These are phyloP conservation scores for Termitomyces sp. DNA, from an alignment of 768 basidiomycete species.

Conservation along the genomic window DNA sequence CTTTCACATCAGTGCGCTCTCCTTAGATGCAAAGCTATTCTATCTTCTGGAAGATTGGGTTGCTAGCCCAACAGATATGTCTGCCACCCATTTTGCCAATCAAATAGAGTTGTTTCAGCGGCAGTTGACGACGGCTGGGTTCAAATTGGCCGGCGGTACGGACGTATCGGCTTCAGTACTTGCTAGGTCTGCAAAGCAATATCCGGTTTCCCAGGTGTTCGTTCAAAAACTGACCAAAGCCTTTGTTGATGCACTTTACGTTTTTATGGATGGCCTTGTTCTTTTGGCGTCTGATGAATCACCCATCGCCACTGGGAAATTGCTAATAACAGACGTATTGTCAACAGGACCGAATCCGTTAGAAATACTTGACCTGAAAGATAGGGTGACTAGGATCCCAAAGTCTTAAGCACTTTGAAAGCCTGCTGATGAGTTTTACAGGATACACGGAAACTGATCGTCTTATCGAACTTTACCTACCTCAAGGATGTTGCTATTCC, in stretches of 20 bases:
- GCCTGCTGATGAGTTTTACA: conserved; percentile 23
- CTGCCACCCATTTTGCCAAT: conserved; percentile 70
- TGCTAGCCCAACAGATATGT: conserved; percentile 52
- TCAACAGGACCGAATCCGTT: conserved; percentile 41
- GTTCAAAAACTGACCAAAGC: conserved; percentile 72
- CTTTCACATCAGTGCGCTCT: not conserved
- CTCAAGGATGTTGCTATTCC: conserved; percentile 70
- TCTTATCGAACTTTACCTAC: conserved; percentile 84
- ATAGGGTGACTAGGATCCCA: conserved; percentile 41
- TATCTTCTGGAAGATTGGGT: conserved; percentile 87
- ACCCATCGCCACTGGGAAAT: conserved; percentile 36
- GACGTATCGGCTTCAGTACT: conserved; percentile 48
- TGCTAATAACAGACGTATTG: conserved; percentile 24
- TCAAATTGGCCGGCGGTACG: conserved; percentile 76
- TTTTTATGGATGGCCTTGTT: conserved; percentile 82
- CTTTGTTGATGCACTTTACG: conserved; percentile 82
- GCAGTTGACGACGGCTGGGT: conserved; percentile 67
- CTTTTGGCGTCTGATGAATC: conserved; percentile 72
- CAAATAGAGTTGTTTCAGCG: conserved; percentile 79
- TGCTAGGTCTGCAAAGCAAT: conserved; percentile 52
- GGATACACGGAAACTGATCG: conserved; percentile 84
- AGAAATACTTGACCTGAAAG: conserved; percentile 54
- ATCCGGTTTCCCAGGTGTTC: conserved; percentile 57
- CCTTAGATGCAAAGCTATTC: conserved; percentile 74
- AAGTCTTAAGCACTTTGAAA: not conserved